Conservation (phyloP, 352 stramenopile genomes). For the Phytophthora pisi region DNA sequence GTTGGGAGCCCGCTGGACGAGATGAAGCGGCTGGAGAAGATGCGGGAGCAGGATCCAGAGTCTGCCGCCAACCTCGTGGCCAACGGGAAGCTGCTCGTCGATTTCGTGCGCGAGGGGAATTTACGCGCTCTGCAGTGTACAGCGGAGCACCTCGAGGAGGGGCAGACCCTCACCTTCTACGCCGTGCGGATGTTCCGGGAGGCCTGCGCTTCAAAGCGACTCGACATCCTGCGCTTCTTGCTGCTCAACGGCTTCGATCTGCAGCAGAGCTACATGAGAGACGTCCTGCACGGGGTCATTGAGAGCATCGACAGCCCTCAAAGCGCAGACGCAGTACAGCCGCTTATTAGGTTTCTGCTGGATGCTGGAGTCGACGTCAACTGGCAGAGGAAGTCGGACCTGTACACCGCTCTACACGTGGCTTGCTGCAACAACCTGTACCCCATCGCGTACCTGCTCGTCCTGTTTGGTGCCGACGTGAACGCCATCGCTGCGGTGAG, state of each 20-base stretch:
- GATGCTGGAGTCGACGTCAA: conserved; percentile 73
- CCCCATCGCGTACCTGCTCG: conserved; percentile 60
- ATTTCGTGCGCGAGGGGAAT: conserved; percentile 50
- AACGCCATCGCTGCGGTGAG: conserved; percentile 69
- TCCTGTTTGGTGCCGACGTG: conserved; percentile 75
- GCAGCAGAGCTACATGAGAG: conserved; percentile 55
- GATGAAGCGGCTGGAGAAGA: conserved; percentile 58
- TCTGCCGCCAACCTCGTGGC: conserved; percentile 61
- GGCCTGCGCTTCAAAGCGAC: conserved; percentile 42
- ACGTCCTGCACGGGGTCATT: conserved; percentile 61
- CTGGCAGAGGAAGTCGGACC: conserved; percentile 68
- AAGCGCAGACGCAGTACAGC: conserved; percentile 49
- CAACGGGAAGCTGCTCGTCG: conserved; percentile 70
- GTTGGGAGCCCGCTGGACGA: conserved; percentile 52
- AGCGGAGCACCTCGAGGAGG: conserved; percentile 52
- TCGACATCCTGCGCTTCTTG: conserved; percentile 74
- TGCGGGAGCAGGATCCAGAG: conserved; percentile 50
- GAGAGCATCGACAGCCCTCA: conserved; percentile 38
- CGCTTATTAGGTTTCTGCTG: conserved; percentile 65
- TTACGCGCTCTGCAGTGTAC: conserved; percentile 56
- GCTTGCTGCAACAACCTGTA: conserved; percentile 70
- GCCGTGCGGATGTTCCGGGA: conserved; percentile 71
- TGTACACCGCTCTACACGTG: conserved; percentile 69
- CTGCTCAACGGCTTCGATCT: conserved; percentile 70
- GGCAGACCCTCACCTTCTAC: conserved; percentile 67